Base-by-base conservation (phyloP, 495 filamentous ascomycete species). In the Pseudomonodictys pantanalensis region DNA sequence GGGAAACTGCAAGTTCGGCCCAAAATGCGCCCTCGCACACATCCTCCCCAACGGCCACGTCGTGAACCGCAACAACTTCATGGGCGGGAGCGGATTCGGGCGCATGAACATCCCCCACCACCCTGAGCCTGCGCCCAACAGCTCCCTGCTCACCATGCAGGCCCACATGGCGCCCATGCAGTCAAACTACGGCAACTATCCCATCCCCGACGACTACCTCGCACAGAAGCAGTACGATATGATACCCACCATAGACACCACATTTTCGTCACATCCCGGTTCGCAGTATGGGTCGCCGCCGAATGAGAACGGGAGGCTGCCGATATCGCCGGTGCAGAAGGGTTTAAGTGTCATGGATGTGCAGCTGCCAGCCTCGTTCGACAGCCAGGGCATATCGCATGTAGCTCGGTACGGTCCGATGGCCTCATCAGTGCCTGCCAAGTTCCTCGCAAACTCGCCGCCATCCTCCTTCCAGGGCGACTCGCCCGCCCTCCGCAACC, bases 1-100 rank as follows among this genome's bases (percentile, higher is more conserved):
- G 91, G 95, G 93, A 54, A 97, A 97, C 75, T 98, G 93, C 85
- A 98, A 98, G 73, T 98, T 97, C 72, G 93, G 93, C 53, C 85
- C 88, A 25, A 97, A 97, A 74, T 98, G 93, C 77, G 93, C 95
- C 65, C 86, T 96, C 71, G 88, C 91, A 58, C 93, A 98, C 72
- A 88, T 97, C 66, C 83, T 96, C 38, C 90, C 93, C 28, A 90
- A 98, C 73, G 93, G 93, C 44, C 88, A 89, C 65, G 81, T 91
- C 68, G 88, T 97, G 62, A 96, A 96, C 73, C 74, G 83, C 45
- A 79, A 80, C 26, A 79, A 68, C 56, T 72, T 71, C 35, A 70
- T 69, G 23, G 55, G 56, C 43, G 67, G 59, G 25, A 73, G 72
- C 42, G 79, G 80, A 64, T 78, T 90, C 41, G 84, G 82, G 62